phyloP scores from a whole-genome alignment of 176 grass and related monocot genomes.

The Oryza coarctata region DNA sequence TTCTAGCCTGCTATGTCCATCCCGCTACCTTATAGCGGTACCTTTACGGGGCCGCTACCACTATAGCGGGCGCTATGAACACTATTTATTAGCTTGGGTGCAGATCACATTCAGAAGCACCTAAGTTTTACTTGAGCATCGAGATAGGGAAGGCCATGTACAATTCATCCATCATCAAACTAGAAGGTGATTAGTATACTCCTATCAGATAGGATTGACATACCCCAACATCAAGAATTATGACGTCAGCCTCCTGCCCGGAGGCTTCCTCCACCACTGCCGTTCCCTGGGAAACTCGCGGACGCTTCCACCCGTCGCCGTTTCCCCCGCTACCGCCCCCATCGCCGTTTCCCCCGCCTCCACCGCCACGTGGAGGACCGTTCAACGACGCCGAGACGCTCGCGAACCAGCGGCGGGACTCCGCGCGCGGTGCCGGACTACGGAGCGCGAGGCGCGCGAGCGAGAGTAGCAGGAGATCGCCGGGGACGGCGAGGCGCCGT shows the following conservation, averaged over 20 bases:
- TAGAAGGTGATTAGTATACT: neutral
- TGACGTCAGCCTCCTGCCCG: conserved; percentile 55
- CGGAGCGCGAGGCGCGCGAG: conserved; percentile 58
- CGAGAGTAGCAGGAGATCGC: conserved; percentile 59
- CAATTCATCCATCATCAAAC: neutral
- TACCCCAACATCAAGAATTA: conserved; percentile 93
- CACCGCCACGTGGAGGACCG: conserved; percentile 46
- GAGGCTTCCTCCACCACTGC: conserved; percentile 51
- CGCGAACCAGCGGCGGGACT: conserved; percentile 58
- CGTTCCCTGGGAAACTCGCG: conserved; percentile 36
- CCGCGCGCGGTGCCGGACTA: conserved; percentile 21
- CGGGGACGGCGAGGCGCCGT: conserved; percentile 2
- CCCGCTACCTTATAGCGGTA: no score
- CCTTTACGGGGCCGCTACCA: no score
- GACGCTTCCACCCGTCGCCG: conserved; percentile 40
- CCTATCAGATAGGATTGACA: neutral
- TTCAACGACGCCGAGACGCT: conserved; percentile 64
- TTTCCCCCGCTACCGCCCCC: conserved; percentile 32
- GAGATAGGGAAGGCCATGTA: neutral
- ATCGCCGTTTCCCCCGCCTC: conserved; percentile 37
- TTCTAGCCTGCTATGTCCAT: no score
- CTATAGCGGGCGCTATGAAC: no score
- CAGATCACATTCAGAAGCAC: neutral
- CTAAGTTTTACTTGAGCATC: neutral
- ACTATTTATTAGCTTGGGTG: no score